Percentiles rank a stretch among this genome's conserved stretches.
phyloP scores from a whole-genome alignment of 257 asterid species.

The Nicotiana noctiflora region DNA sequence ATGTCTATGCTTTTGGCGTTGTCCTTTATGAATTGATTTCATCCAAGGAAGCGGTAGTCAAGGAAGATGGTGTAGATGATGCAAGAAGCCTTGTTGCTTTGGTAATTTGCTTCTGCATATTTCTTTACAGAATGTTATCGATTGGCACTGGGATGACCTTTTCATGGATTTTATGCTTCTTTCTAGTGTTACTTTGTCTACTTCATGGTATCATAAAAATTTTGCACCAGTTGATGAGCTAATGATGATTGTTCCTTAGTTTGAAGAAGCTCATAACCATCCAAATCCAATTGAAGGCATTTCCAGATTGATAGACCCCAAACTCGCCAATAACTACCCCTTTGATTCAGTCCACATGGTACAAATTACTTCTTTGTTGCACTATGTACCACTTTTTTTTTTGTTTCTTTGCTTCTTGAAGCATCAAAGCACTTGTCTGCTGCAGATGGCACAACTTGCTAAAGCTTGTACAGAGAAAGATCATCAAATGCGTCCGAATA shows the following conservation, averaged over 20 bases:
- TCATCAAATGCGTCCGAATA: constrained; percentile 73
- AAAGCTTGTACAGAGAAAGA: constrained; percentile 74
- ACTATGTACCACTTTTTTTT: neutral
- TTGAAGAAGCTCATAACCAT: constrained; percentile 62
- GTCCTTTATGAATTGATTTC: constrained; percentile 81
- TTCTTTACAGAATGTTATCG: neutral
- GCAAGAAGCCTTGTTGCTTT: constrained; percentile 75
- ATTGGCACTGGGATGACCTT: neutral
- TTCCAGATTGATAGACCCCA: constrained; percentile 55
- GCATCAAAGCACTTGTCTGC: neutral
- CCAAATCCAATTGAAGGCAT: constrained; percentile 50
- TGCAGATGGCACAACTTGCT: constrained; percentile 72
- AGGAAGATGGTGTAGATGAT: constrained; percentile 44
- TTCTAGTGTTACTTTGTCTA: neutral
- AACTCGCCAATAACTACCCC: constrained; percentile 61
- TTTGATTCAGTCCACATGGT: constrained; percentile 71
- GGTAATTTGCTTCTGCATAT: constrained; percentile 32
- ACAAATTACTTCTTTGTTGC: neutral
- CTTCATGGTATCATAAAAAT: neutral
- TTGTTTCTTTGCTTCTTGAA: neutral
- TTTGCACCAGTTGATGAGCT: neutral
- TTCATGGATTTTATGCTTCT: neutral
- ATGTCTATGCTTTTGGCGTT: constrained; percentile 89
- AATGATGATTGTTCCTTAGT: constrained; percentile 27
- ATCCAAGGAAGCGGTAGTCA: constrained; percentile 81